These are phyloP conservation scores for Meredithiella fracta DNA, from an alignment of 2,329 filamentous ascomycete species.

Conservation along the genomic window DNA sequence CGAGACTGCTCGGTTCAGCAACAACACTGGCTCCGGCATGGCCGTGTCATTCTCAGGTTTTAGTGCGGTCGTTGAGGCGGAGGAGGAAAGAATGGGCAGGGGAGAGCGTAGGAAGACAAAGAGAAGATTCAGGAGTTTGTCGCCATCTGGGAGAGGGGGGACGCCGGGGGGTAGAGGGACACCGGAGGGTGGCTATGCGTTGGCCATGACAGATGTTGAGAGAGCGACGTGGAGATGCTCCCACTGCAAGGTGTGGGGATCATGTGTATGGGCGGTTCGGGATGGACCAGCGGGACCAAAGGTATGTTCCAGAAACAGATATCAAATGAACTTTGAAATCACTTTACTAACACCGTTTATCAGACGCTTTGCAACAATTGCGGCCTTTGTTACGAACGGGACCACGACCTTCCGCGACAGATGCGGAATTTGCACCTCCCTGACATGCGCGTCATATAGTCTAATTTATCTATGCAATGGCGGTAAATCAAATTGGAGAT, in stretches of 20 bases:
- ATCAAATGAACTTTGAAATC: constrained; percentile 15
- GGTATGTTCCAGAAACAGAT: constrained; percentile 33
- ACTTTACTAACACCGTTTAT: constrained; percentile 8
- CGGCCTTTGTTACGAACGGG: constrained; percentile 73
- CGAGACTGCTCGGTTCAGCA: constrained; percentile 85
- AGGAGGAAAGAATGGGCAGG: constrained; percentile 74
- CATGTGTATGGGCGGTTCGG: constrained; percentile 83
- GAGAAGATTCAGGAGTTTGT: constrained; percentile 74
- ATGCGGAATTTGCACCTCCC: constrained; percentile 26
- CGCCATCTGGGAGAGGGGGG: constrained; percentile 49
- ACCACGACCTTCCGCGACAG: constrained; percentile 55
- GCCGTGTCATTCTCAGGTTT: constrained; percentile 46
- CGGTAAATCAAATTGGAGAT: not conserved
- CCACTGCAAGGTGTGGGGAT: constrained; percentile 78
- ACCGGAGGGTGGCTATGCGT: constrained; percentile 61
- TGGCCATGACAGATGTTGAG: constrained; percentile 59
- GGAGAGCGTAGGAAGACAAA: constrained; percentile 94
- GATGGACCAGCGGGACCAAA: constrained; percentile 75
- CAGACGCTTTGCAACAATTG: constrained; percentile 88
- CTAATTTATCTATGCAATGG: too few species aligned
- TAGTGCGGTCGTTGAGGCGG: constrained; percentile 36
- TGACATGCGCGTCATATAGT: constrained; percentile 3
- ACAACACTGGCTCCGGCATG: constrained; percentile 63
- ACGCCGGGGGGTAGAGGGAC: constrained; percentile 56
- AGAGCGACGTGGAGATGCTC: constrained; percentile 70